phyloP scores from a whole-genome alignment of 2,329 filamentous ascomycete genomes.

The Orbilia brochopaga region DNA sequence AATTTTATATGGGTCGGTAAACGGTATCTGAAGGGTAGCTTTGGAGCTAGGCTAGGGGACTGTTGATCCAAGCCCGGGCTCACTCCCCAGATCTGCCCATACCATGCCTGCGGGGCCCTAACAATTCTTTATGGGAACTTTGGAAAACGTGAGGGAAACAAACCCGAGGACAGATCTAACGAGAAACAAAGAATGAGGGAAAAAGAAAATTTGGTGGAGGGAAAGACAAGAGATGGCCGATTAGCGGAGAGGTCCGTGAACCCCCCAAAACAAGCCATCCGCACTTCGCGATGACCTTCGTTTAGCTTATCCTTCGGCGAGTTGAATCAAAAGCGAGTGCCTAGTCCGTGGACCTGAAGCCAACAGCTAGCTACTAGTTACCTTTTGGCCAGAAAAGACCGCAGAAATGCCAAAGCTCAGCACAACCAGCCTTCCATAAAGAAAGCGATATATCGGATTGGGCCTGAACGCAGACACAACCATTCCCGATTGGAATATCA shows the following conservation, averaged over 20 bases:
- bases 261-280: constrained; percentile 36
- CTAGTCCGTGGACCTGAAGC: not conserved
- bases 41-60: too few species aligned
- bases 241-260: constrained; percentile 10
- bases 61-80: too few species aligned
- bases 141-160: not conserved
- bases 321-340: constrained; percentile 7
- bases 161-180: not conserved
- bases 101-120: not conserved
- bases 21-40: too few species aligned
- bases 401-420: not conserved
- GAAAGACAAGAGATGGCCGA: not conserved
- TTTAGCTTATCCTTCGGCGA: constrained; percentile 25
- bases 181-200: not conserved
- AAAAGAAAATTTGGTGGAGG: not conserved
- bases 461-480: constrained; percentile 19
- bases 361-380: not conserved
- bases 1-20: too few species aligned
- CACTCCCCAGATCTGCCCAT: not conserved
- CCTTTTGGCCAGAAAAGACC: constrained; percentile 6
- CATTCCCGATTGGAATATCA: constrained; percentile 17
- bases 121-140: not conserved
- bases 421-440: not conserved
- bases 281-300: constrained; percentile 34
- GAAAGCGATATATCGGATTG: not conserved